A percentile compares a stretch with the other conserved stretches of the same genome.
phyloP scores from a whole-genome alignment of 1,139 yeast species.

The Diutina mesorugosa region DNA sequence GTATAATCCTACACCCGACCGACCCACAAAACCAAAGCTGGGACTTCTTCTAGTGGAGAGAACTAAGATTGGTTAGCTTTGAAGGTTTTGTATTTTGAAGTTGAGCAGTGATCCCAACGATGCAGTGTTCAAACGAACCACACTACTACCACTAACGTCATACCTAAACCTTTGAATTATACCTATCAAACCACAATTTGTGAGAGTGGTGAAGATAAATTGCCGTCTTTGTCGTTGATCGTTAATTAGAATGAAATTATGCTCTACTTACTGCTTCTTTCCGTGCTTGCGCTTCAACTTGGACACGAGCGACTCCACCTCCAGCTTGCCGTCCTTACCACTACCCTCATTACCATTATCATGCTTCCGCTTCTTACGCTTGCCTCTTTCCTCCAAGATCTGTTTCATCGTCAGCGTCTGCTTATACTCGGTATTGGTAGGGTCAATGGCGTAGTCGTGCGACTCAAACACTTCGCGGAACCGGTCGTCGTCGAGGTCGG shows the following conservation, averaged over 20 bases:
- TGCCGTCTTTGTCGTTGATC: background rate
- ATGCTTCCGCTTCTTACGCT: conserved; percentile 8
- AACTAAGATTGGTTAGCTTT: no score
- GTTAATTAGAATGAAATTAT: background rate
- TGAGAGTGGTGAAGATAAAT: no score
- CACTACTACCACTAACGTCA: no score
- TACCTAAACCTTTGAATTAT: no score
- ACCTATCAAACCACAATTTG: no score
- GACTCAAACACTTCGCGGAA: conserved; percentile 79
- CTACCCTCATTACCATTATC: background rate
- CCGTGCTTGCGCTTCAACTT: conserved; percentile 1
- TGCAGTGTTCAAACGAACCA: no score
- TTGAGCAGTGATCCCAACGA: no score
- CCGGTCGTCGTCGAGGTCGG: conserved; percentile 70
- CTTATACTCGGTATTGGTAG: conserved; percentile 79
- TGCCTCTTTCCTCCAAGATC: conserved; percentile 62
- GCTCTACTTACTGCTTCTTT: background rate
- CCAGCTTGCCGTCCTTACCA: background rate
- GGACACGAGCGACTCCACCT: background rate
- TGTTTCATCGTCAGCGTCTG: conserved; percentile 79
- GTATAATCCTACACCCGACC: no score
- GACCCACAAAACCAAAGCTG: no score
- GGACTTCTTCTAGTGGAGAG: no score
- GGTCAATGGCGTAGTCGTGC: conserved; percentile 87
- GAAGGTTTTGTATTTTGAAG: no score